phyloP scores from a whole-genome alignment of 1,139 yeast species.

The Barnettozyma hawaiiensis region DNA sequence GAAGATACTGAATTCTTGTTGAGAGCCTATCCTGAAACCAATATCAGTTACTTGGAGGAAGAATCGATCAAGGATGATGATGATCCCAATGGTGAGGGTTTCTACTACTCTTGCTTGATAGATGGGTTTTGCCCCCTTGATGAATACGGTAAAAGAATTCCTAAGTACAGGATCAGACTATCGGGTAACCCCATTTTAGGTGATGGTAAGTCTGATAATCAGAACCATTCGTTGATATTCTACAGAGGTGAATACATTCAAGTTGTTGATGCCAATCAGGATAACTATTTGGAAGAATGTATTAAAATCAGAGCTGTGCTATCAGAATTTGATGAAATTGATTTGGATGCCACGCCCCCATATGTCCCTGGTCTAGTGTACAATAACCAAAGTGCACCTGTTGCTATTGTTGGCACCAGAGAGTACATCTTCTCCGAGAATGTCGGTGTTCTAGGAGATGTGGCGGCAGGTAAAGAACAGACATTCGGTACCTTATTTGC shows the following conservation, averaged over 20 bases:
- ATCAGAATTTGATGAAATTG: constrained; percentile 68
- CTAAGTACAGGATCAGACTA: constrained; percentile 50
- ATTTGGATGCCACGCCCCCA: constrained; percentile 33
- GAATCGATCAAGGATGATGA: constrained; percentile 33
- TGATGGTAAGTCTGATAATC: constrained; percentile 87
- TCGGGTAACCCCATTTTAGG: constrained; percentile 89
- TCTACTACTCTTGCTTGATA: constrained; percentile 57
- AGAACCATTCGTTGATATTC: constrained; percentile 69
- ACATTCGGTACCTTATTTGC: constrained; percentile 90
- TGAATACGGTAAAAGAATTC: constrained; percentile 38
- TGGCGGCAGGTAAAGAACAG: constrained; percentile 92
- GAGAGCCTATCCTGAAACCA: constrained; percentile 55
- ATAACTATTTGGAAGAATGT: constrained; percentile 81
- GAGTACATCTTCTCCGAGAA: constrained; percentile 86
- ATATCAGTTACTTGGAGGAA: constrained; percentile 54
- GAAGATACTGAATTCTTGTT: constrained; percentile 53
- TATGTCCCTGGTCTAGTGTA: constrained; percentile 43
- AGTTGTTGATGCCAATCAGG: constrained; percentile 85
- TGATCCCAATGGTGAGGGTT: constrained; percentile 28
- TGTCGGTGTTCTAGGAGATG: constrained; percentile 81
- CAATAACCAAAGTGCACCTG: constrained; percentile 41
- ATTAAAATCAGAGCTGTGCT: constrained; percentile 71
- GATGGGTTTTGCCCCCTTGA: constrained; percentile 44
- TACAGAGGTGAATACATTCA: constrained; percentile 85
- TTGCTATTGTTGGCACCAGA: constrained; percentile 84